Base-by-base conservation (phyloP, 2,329 filamentous ascomycete species). In the Ceratocystis destructans region DNA sequence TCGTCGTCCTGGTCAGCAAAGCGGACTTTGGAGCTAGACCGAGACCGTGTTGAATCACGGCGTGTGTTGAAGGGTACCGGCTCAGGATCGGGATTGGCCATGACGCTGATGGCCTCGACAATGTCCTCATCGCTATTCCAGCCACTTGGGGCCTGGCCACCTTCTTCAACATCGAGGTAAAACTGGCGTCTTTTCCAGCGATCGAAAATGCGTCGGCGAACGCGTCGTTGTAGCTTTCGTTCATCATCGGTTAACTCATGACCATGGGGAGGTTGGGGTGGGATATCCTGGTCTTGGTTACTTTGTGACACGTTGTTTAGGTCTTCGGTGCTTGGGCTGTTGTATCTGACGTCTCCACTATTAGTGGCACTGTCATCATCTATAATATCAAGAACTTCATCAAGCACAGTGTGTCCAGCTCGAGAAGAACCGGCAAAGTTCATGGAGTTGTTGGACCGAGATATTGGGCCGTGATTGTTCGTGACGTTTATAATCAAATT, bases 81-180 rank as follows among this genome's bases (percentile, higher is more conserved):
- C 55, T 69, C 70, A 3, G 41, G 46, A 7, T 63, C 44, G 33
- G 61, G 69, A 45, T 68, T 67, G 46, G 70, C 70, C 57, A 73
- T 69, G 10, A 74, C 72, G 62, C 75, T 75, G 44, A 75, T 68
- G 33, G 76, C 75, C 17, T 72, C 75, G 0, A 83, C 74, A 10
- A 86, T 74, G 69, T 87, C 85, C 53, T 87, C 80, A 15, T 83
- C 80, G 4, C 82, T 79, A 25, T 81, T 78, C 78, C 86, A 91
- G 44, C 64, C 66, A n/a, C 44, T 28, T 25, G 64, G 64, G 1
- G 83, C 78, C n/a, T 75, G 73, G 8, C 83, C 82, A 1, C 90
- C 90, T 74, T 95, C 90, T 76, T 95, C 90, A 74, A 91, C 87
- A 67, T 95, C 90, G 0, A 90, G 82, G 71, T 94, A 95, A 71